Evolutionary conservation across 495 filamentous ascomycete species (phyloP), one percentile per base, ranked within the genome.

Genomic region (Penicillium coprophilum): DNA sequence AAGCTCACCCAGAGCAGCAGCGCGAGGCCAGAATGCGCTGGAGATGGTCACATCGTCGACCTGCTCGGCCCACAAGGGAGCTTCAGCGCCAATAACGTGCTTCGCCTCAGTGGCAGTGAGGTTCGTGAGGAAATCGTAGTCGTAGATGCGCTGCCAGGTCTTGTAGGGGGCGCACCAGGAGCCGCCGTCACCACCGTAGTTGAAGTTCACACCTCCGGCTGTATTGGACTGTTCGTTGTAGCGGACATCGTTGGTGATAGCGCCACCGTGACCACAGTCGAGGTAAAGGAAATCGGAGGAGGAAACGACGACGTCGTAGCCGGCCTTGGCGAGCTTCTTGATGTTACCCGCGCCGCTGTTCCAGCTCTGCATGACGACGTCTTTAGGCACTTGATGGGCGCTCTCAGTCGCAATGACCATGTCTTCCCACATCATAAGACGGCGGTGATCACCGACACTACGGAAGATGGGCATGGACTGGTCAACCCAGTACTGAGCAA

Each of bases 91-190:
- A 27, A 80, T 63, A 39, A 84, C 53, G 52, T 79, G 80, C 38
- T 68, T 58, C 1, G 71, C 71, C 54, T 84, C 72, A 0, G 64
- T 52, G 2, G 53, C 60, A 23, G 78, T 79, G 20, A 84, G 75
- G 55, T 78, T 77, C 20, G 60, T 50, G 12, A 79, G 79, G 64
- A 84, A 84, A 55, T 84, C 81, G 64, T 76, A 84, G 69, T 81
- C 78, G 69, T 84, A 84, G 67, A 84, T 82, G 17, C 81, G 78
- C 59, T 84, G 81, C 81, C 81, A 84, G 58, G 79, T 80, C 62
- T 84, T 84, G 70, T 84, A 84, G 0, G 81, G 81, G 0, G 74
- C 79, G 59, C 81, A 84, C 81, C 81, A 84, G 55, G 72, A 77
- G n/a, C 80, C 81, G 19, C 81, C 81, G 51, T 62, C 63, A 56